phyloP scores from a whole-genome alignment of 768 basidiomycete species.

The Tulasnella sp. region DNA sequence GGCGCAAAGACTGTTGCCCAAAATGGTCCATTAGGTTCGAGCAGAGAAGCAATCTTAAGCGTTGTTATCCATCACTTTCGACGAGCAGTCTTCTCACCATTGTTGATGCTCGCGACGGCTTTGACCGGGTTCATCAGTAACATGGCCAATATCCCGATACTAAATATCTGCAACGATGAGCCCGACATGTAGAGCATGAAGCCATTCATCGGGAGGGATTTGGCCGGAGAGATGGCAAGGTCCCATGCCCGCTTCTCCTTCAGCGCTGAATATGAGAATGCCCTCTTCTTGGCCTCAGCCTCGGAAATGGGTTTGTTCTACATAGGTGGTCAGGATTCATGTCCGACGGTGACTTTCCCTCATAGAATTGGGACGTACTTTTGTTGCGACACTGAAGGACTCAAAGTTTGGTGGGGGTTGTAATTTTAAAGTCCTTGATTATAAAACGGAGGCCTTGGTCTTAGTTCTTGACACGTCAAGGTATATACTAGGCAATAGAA shows the following conservation, averaged over 20 bases:
- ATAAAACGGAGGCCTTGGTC: too few species aligned
- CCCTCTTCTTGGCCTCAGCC: too few species aligned
- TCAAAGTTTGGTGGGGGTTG: too few species aligned
- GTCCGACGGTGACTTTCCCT: too few species aligned
- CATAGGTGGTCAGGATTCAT: too few species aligned
- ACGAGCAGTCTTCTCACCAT: slow-evolving; percentile 41
- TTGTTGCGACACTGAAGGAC: too few species aligned
- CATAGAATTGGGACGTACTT: too few species aligned
- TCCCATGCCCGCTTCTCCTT: slow-evolving; percentile 82
- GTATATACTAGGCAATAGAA: too few species aligned
- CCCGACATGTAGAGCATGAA: slow-evolving; percentile 99
- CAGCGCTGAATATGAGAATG: slow-evolving; percentile 26
- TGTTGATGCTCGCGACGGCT: slow-evolving; percentile 67
- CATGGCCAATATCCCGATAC: slow-evolving; percentile 94
- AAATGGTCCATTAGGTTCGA: too few species aligned
- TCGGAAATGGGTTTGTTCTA: too few species aligned
- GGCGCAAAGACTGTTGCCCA: slow-evolving; percentile 53
- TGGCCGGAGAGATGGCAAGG: slow-evolving; percentile 71
- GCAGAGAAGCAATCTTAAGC: not conserved
- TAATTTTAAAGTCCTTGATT: too few species aligned
- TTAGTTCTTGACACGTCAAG: too few species aligned
- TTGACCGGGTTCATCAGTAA: slow-evolving; percentile 78
- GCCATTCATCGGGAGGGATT: slow-evolving; percentile 90
- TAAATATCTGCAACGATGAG: slow-evolving; percentile 90
- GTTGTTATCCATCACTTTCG: not conserved